Evolutionary conservation across 2,329 filamentous ascomycete species (phyloP), one percentile per base, ranked within the genome.

Genomic region (Nemania bipapillata): DNA sequence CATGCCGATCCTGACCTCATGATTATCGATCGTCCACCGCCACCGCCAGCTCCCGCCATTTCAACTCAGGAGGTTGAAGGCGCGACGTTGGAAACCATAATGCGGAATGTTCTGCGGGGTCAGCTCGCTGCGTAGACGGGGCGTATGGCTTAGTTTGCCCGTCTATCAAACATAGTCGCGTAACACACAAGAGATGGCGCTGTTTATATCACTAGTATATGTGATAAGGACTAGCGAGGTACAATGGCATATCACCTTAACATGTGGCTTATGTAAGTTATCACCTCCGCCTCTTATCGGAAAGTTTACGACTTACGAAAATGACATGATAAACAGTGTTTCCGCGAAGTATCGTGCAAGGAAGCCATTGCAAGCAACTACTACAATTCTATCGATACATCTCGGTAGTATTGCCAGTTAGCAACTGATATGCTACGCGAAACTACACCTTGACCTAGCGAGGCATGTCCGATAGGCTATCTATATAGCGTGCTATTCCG

Each of bases 1-100:
- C 63, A 58, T 4, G 72, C 66, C 22, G 70, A 75, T 3, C 74
- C 79, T 0, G 81, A 81, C 49, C 53, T 76, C 9, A 77, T 77
- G 70, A 72, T 74, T 42, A 73, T 79, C 42, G 78, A 79, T 67
- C 73, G 73, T 40, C 71, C 77, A 42, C 74, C 73, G 54, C 74
- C 71, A 12, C 76, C 75, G 6, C 77, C 74, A 6, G 76, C 76
- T 42, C 74, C 76, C 2, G 74, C 63, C 11, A 68, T 77, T 40
- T 63, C 55, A 17, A 74, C 74, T 8, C 71, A 74, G 32, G 74
- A 77, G 35, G 66, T 73, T 4, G 75, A 77, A 11, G 76, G 76
- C 20, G 63, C 69, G 26, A 50, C 66, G 50, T 28, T 76, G 11
- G 76, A 77, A 57, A 75, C 65, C 8, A 65, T 78, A 24, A 64